These are phyloP conservation scores for Microbotryum violaceum DNA, from an alignment of 1,284 basidiomycete species.

Conservation along the genomic window DNA sequence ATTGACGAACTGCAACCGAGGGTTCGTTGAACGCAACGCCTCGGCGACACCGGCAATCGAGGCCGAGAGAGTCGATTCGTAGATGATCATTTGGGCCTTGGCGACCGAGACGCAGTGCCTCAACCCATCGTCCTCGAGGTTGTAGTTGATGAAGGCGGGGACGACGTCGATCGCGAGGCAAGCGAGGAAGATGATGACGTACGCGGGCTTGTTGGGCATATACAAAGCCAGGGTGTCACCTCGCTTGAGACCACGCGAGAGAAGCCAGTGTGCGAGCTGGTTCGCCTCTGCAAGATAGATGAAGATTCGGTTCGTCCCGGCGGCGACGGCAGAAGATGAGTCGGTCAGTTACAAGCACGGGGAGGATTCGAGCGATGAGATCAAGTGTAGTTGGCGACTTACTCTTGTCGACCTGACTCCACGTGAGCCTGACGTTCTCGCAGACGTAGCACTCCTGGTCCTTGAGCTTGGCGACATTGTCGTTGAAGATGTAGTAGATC, in stretches of 20 bases:
- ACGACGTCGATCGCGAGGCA: slow-evolving; percentile 29
- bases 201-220: slow-evolving; percentile 31
- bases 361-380: neutral
- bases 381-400: neutral
- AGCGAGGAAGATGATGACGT: slow-evolving; percentile 25
- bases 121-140: slow-evolving; percentile 36
- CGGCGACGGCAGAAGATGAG: neutral
- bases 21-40: slow-evolving; percentile 21
- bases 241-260: slow-evolving; percentile 13
- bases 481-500: slow-evolving; percentile 26
- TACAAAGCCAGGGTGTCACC: slow-evolving; percentile 20
- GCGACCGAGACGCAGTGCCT: slow-evolving; percentile 39
- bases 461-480: neutral
- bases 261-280: slow-evolving; percentile 21
- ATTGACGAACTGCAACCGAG: slow-evolving; percentile 30
- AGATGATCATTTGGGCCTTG: slow-evolving; percentile 36
- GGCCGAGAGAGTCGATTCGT: slow-evolving; percentile 36
- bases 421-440: slow-evolving; percentile 14
- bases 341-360: neutral
- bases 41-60: slow-evolving; percentile 33
- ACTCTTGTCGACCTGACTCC: slow-evolving; percentile 17
- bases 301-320: neutral
- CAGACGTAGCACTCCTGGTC: slow-evolving; percentile 22
- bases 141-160: slow-evolving; percentile 42
- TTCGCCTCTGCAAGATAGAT: slow-evolving; percentile 7